These are phyloP conservation scores for Phytophthora quininea DNA, from an alignment of 352 stramenopile species.

Conservation along the genomic window DNA sequence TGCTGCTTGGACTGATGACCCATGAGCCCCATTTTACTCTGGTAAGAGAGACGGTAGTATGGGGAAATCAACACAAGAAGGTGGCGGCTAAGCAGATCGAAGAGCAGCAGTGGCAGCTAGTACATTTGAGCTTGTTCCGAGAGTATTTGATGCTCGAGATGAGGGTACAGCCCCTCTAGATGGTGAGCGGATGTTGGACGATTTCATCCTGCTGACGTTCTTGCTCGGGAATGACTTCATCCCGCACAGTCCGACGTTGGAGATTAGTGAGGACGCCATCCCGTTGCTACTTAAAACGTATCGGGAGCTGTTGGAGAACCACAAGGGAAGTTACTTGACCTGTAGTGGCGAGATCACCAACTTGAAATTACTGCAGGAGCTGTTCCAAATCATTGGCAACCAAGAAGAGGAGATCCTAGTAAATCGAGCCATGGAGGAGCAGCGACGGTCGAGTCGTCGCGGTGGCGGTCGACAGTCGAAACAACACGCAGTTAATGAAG, in stretches of 20 bases:
- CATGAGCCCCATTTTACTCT: conserved; percentile 99
- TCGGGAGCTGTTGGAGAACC: conserved; percentile 86
- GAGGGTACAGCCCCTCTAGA: conserved; percentile 55
- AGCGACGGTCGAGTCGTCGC: conserved; percentile 41
- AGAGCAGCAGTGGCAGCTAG: conserved; percentile 96
- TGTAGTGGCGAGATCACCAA: conserved; percentile 91
- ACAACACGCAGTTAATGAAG: conserved; percentile 56
- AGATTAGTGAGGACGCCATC: conserved; percentile 99
- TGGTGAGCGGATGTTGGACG: conserved; percentile 97
- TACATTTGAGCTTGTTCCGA: conserved; percentile 96
- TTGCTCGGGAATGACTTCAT: conserved; percentile 99
- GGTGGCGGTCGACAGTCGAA: conserved; percentile 31
- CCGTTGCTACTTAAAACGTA: conserved; percentile 93
- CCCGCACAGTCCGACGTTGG: conserved; percentile 97
- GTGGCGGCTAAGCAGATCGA: conserved; percentile 91
- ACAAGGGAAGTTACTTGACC: conserved; percentile 93
- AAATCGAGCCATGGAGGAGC: conserved; percentile 67
- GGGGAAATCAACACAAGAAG: conserved; percentile 72
- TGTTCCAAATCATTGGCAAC: conserved; percentile 92
- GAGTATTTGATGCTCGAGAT: conserved; percentile 99
- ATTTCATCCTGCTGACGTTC: conserved; percentile 99
- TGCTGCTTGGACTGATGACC: conserved; percentile 97
- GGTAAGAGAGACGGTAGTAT: conserved; percentile 98
- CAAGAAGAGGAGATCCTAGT: conserved; percentile 96
- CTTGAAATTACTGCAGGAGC: conserved; percentile 89